Evolutionary conservation across 164 flowering plant species (phyloP), one percentile per base, ranked within the genome.

Genomic region (Berberis vulgaris): DNA sequence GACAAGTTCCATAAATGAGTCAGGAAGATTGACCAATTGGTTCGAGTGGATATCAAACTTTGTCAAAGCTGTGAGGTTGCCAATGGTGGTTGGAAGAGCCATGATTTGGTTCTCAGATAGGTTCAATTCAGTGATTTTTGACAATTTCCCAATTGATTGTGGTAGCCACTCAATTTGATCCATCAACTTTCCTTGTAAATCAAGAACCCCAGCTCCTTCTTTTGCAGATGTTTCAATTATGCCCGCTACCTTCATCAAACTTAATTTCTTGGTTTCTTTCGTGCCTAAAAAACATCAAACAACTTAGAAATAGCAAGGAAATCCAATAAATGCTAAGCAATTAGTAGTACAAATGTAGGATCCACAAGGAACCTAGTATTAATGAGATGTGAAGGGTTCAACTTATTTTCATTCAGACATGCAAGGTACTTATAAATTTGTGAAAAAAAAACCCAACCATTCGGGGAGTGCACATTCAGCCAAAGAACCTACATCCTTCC

Each of bases 111-210:
- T 88, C 45, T 86, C 84, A 1, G 89, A 80, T 53, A 86, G 54
- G 73, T 84, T 77, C 49, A 88, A 56, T 60, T 77, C 81, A 55
- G 71, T 73, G 43, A 86, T 52, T 49, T 73, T 64, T 1, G 78
- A 70, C 63, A 88, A 71, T 63, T 88, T 88, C 49, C 89, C 89
- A 44, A 88, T 60, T 13, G 96, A 83, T 5, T 67, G 41, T 2
- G 96, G 96, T 43, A 86, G 85, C 88, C 86, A 84, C 72, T 88
- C 96, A 62, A 86, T 69, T 65, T 83, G 72, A 63, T 86, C 88
- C 83, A 77, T 75, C 69, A 88, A 78, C 69, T 79, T 86, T 63
- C 85, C 86, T 74, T 72, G 78, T 8, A 88, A 84, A 75, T 83
- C 74, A 72, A 88, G 81, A 59, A 74, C 81, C 12, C 44, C 63